Conservation (phyloP, 805 yeast species). For the Nematodospora valgi region DNA sequence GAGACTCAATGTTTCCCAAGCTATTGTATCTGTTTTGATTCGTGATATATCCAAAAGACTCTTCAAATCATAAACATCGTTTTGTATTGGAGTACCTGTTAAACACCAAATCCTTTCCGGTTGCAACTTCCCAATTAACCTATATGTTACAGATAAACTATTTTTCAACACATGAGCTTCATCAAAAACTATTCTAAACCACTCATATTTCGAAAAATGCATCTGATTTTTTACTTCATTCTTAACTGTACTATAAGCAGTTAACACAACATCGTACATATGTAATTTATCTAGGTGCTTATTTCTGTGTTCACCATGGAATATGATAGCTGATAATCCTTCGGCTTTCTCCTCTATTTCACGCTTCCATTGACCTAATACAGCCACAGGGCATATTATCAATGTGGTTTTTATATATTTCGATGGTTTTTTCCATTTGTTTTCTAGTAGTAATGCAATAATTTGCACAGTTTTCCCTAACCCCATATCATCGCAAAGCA, state of each 20-base stretch:
- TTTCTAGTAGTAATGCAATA: conserved; percentile 77
- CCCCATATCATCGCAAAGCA: conserved; percentile 81
- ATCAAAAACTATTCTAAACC: conserved; percentile 86
- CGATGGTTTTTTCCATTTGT: conserved; percentile 23
- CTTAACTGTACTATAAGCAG: conserved; percentile 84
- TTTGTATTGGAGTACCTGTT: conserved; percentile 96
- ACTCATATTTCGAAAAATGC: conserved; percentile 65
- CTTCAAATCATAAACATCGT: conserved; percentile 83
- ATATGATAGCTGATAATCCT: conserved; percentile 20
- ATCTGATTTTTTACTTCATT: conserved; percentile 81
- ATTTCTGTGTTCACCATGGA: conserved; percentile 83
- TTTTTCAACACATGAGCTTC: conserved; percentile 97
- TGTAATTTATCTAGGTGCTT: conserved; percentile 62
- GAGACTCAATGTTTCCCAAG: conserved; percentile 51
- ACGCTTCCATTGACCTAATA: conserved; percentile 93
- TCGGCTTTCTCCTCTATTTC: conserved; percentile 81
- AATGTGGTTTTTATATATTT: conserved; percentile 67
- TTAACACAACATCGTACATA: conserved; percentile 81
- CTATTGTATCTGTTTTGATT: conserved; percentile 35
- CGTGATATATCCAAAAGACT: conserved; percentile 80
- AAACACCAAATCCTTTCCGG: conserved; percentile 78
- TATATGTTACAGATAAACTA: conserved; percentile 78
- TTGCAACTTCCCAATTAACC: conserved; percentile 73
- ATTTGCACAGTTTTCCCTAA: conserved; percentile 96
- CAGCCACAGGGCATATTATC: conserved; percentile 92